Evolutionary conservation across 2,329 filamentous ascomycete species (phyloP).

Genomic region (Fusarium nodosum): DNA sequence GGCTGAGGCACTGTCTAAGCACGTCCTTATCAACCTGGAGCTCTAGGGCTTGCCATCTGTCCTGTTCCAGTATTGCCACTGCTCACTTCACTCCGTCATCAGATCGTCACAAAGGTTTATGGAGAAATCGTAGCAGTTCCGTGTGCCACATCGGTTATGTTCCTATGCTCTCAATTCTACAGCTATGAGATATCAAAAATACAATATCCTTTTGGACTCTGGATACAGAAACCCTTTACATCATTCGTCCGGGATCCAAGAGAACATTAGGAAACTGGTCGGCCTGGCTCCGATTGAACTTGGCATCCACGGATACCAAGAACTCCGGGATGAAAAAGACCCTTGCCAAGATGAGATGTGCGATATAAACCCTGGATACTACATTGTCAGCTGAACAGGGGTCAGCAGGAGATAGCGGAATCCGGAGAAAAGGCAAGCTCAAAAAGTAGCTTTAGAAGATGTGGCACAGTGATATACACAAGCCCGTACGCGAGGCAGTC

Average conservation of each 20-base stretch:
- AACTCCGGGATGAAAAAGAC: neutral
- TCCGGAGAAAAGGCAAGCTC: no score
- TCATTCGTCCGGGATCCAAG: neutral
- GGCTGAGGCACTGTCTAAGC: no score
- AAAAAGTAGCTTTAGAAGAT: neutral
- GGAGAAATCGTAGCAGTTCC: neutral
- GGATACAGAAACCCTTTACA: neutral
- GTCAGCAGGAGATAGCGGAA: no score
- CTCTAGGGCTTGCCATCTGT: no score
- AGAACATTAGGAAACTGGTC: neutral
- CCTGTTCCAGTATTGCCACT: no score
- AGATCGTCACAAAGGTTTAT: neutral
- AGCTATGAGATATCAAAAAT: neutral
- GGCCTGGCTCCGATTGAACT: neutral
- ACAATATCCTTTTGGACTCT: neutral
- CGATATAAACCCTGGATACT: neutral
- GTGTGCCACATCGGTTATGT: neutral
- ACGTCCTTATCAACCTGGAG: no score
- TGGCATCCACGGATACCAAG: neutral
- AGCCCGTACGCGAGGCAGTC: neutral
- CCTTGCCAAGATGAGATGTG: neutral
- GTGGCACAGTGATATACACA: neutral
- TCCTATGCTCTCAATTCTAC: accelerated
- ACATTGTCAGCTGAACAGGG: neutral
- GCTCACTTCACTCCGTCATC: neutral